phyloP scores from a whole-genome alignment of 768 basidiomycete species.

The Rubroboletus pulcherrimus region DNA sequence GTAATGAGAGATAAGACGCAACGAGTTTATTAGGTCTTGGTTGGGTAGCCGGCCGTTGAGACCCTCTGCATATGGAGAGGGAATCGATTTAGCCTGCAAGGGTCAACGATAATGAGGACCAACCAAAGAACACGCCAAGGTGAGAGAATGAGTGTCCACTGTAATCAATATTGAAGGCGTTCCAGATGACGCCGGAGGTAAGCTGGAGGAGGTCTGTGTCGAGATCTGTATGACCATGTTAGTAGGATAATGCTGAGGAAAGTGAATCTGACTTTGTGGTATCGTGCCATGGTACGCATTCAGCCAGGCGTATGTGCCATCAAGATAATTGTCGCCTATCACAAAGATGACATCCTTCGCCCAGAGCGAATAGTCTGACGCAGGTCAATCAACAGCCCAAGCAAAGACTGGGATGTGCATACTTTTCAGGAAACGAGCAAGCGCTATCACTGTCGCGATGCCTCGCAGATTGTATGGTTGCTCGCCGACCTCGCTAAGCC shows the following conservation, averaged over 20 bases:
- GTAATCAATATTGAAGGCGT: constrained; percentile 90
- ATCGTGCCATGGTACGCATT: constrained; percentile 70
- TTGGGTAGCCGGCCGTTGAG: constrained; percentile 94
- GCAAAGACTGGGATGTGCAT: constrained; percentile 15
- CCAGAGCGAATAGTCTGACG: constrained; percentile 82
- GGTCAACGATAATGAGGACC: constrained; percentile 19
- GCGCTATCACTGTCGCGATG: constrained; percentile 74
- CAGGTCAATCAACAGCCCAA: constrained; percentile 1
- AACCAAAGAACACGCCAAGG: constrained; percentile 92
- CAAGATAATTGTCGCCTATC: constrained; percentile 81
- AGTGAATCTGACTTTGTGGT: constrained; percentile 56
- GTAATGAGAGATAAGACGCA: constrained; percentile 64
- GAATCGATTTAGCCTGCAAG: constrained; percentile 1
- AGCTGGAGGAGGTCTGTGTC: constrained; percentile 58
- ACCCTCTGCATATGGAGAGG: constrained; percentile 59
- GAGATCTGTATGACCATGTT: constrained; percentile 46
- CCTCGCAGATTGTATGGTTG: constrained; percentile 78
- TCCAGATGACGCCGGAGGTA: constrained; percentile 90
- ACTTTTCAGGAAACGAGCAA: constrained; percentile 88
- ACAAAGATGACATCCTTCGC: constrained; percentile 92
- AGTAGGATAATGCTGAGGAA: not conserved
- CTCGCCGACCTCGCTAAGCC: constrained; percentile 64
- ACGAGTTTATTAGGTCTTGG: constrained; percentile 88
- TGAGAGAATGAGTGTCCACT: constrained; percentile 96
- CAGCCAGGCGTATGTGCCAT: constrained; percentile 93